phyloP scores from a whole-genome alignment of 2,329 filamentous ascomycete genomes.

The Escovopsis weberi region DNA sequence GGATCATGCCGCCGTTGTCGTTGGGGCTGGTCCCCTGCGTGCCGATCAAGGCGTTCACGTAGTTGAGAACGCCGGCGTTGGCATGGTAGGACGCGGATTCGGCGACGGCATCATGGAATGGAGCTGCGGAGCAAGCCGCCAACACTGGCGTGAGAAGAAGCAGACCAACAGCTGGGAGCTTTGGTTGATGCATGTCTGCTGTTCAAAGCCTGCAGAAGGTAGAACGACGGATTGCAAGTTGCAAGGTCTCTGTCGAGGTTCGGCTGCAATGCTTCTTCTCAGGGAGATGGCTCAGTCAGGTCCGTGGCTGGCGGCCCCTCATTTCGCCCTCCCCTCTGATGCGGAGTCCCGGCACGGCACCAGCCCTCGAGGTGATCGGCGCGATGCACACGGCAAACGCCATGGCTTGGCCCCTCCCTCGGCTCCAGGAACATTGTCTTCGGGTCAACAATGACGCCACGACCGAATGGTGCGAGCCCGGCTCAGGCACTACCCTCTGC shows the following conservation, averaged over 20 bases:
- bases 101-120: neutral
- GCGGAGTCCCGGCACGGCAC: too few relatives aligned
- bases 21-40: constrained; percentile 17
- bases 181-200: neutral
- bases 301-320: too few relatives aligned
- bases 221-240: too few relatives aligned
- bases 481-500: neutral
- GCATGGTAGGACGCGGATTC: constrained; percentile 12
- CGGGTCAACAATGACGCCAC: neutral
- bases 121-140: neutral
- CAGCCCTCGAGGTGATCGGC: too few relatives aligned
- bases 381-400: too few relatives aligned
- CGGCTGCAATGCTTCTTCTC: too few relatives aligned
- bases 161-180: neutral
- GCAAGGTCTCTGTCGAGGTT: too few relatives aligned
- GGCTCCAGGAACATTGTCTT: neutral
- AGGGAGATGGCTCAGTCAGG: too few relatives aligned
- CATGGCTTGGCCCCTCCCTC: neutral
- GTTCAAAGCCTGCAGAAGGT: neutral
- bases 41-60: constrained; percentile 20
- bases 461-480: neutral
- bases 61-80: constrained; percentile 15
- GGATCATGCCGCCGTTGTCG: constrained; percentile 22
- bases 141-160: neutral
- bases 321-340: too few relatives aligned